A percentile compares a stretch with the other conserved stretches of the same genome.
Conservation (phyloP, 306 rosid species). For the Prunus mongolica region DNA sequence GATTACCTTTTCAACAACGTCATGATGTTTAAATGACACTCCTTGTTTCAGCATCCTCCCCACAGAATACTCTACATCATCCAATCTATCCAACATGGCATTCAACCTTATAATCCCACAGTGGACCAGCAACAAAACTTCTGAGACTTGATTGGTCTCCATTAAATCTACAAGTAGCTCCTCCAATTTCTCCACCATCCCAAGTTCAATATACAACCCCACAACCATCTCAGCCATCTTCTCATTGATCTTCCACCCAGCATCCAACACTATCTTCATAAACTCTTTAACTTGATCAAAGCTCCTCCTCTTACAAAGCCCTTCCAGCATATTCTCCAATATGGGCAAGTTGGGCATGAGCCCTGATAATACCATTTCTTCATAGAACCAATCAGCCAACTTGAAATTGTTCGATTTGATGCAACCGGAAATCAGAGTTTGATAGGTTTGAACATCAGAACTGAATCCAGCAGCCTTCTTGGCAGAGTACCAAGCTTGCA, state of each 20-base stretch:
- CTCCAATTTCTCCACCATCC: conserved; percentile 43
- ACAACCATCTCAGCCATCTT: conserved; percentile 42
- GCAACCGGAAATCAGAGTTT: conserved; percentile 46
- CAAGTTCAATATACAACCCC: conserved; percentile 29
- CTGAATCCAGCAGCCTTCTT: conserved; percentile 43
- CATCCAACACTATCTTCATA: conserved; percentile 29
- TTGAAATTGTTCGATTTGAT: conserved; percentile 41
- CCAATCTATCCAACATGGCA: conserved; percentile 46
- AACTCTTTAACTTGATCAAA: conserved; percentile 35
- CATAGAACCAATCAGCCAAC: conserved; percentile 34
- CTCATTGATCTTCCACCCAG: conserved; percentile 35
- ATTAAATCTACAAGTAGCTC: conserved; percentile 34
- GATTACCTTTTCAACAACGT: conserved; percentile 54
- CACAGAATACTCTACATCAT: conserved; percentile 48
- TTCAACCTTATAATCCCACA: conserved; percentile 44
- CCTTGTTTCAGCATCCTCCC: conserved; percentile 65
- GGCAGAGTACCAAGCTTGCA: conserved; percentile 62
- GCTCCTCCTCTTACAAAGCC: conserved; percentile 44
- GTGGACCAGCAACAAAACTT: conserved; percentile 34
- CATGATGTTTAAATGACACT: conserved; percentile 29
- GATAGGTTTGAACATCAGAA: conserved; percentile 44
- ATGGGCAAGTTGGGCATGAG: conserved; percentile 42
- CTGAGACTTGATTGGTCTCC: conserved; percentile 5
- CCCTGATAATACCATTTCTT: conserved; percentile 42
- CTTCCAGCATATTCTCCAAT: conserved; percentile 48